Evolutionary conservation across 345 rosid genomes (phyloP).

Genomic region (Dovyalis caffra): DNA sequence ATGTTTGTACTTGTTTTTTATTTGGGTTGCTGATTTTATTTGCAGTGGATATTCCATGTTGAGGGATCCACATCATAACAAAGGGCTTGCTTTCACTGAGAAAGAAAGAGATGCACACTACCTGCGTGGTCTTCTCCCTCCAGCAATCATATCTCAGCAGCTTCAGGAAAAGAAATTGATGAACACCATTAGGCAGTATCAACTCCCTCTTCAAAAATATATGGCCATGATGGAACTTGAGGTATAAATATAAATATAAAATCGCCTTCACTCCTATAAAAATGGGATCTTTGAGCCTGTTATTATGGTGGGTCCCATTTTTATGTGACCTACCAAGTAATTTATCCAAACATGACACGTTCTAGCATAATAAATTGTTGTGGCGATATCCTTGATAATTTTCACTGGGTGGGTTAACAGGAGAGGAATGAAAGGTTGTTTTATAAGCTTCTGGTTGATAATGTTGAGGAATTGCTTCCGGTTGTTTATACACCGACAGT

Average conservation of each 20-base stretch:
- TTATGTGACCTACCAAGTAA: no score
- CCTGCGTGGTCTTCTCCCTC: slow-evolving; percentile 25
- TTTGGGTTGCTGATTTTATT: background rate
- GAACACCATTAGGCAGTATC: slow-evolving; percentile 22
- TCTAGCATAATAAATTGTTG: no score
- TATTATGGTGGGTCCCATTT: background rate
- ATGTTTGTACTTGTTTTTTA: background rate
- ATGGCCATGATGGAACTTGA: slow-evolving; percentile 28
- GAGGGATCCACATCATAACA: slow-evolving; percentile 31
- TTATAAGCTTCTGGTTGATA: slow-evolving; percentile 24
- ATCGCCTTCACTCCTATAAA: no score
- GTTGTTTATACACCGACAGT: slow-evolving; percentile 28
- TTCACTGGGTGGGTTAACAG: slow-evolving; percentile 2
- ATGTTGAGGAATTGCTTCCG: slow-evolving; percentile 30
- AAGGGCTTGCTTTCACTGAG: slow-evolving; percentile 27
- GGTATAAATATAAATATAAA: slow-evolving; percentile 7
- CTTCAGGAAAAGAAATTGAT: slow-evolving; percentile 28
- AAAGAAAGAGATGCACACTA: slow-evolving; percentile 27
- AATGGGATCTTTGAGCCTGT: no score
- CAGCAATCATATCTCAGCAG: slow-evolving; percentile 12
- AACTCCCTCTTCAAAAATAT: slow-evolving; percentile 24
- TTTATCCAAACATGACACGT: no score
- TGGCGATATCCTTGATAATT: no score
- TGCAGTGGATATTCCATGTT: slow-evolving; percentile 24
- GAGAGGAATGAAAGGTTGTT: slow-evolving; percentile 27